Evolutionary conservation across 345 rosid genomes (phyloP), one percentile per base, ranked within the genome.

Genomic region (Salix purpurea): DNA sequence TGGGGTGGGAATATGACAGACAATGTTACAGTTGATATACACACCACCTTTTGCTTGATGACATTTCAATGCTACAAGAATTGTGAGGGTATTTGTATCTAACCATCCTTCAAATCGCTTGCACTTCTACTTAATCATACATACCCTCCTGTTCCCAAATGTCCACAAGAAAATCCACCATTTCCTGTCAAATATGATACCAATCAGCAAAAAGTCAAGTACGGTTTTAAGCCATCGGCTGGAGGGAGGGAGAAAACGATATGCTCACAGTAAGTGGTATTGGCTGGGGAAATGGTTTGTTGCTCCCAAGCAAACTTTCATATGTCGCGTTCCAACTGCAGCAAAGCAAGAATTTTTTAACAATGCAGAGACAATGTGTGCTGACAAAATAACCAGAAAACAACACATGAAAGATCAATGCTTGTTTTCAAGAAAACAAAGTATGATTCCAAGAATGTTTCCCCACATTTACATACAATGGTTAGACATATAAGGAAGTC

Each of bases 151-250:
- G 94, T 82, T 94, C 98, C 96, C 98, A 94, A 26, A 84, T 42
- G 85, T 94, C 96, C 71, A 94, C 96, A 19, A 94, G 93, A 86
- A 92, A 94, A 84, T 92, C 97, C 42, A 91, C 91, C 98, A 94
- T 94, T 85, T 92, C 98, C 98, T 94, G 89, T 39, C 75, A 75
- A 71, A 67, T 54, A 71, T 11, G 52, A 75, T 71, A 24, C 6
- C 58, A 7, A 15, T 1, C 4, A 36, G 48, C 40, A 54, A 78
- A 68, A 15, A 46, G 56, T 14, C 39, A 44, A 16, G 23, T 37
- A 60, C 4, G 2, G 11, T 44, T 32, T 50, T 14, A 19, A 12
- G 28, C 1, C 34, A 46, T 21, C 21, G 2, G 3, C 39, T 11
- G 5, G 21, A 4, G 18, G 65, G 23, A 12, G 7, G 11, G 42